These are phyloP conservation scores for Suhomyces bribrorum DNA, from an alignment of 1,139 yeast species.

Conservation along the genomic window DNA sequence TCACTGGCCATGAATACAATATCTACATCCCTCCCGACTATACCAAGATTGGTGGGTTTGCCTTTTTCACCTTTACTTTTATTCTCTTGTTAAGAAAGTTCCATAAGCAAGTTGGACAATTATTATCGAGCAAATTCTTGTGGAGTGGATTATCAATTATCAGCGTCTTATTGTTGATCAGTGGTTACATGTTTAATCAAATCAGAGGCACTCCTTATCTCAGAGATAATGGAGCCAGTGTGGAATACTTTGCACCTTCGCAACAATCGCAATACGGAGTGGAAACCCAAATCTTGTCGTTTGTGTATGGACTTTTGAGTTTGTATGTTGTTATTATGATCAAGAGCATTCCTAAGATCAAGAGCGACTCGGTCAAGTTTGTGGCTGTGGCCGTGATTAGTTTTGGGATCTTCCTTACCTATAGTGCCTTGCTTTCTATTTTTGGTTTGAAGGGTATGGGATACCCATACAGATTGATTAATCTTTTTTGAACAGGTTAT, in stretches of 20 bases:
- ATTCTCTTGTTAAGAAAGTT: conserved; percentile 24
- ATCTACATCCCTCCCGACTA: conserved; percentile 58
- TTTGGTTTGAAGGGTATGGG: conserved; percentile 61
- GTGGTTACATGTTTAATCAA: conserved; percentile 93
- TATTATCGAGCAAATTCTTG: conserved; percentile 35
- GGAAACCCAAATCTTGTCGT: conserved; percentile 75
- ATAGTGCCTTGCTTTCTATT: conserved; percentile 54
- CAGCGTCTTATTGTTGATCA: conserved; percentile 66
- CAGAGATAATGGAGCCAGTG: conserved; percentile 56
- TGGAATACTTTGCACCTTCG: conserved; percentile 62
- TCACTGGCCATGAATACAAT: conserved; percentile 46
- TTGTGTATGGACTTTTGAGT: conserved; percentile 61
- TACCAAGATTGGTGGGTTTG: conserved; percentile 52
- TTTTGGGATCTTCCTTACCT: conserved; percentile 47
- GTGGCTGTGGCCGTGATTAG: conserved; percentile 44
- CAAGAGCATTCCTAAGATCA: conserved; percentile 48
- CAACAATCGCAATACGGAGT: conserved; percentile 78
- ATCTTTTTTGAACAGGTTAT: conserved; percentile 18
- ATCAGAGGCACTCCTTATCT: conserved; percentile 78
- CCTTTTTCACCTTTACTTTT: conserved; percentile 38
- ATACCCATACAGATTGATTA: conserved; percentile 57
- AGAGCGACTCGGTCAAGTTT: conserved; percentile 43
- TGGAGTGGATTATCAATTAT: conserved; percentile 71
- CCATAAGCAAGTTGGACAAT: conserved; percentile 33
- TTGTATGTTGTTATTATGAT: conserved; percentile 50